phyloP scores from a whole-genome alignment of 1,284 basidiomycete species.

The Sporisorium scitamineum region DNA sequence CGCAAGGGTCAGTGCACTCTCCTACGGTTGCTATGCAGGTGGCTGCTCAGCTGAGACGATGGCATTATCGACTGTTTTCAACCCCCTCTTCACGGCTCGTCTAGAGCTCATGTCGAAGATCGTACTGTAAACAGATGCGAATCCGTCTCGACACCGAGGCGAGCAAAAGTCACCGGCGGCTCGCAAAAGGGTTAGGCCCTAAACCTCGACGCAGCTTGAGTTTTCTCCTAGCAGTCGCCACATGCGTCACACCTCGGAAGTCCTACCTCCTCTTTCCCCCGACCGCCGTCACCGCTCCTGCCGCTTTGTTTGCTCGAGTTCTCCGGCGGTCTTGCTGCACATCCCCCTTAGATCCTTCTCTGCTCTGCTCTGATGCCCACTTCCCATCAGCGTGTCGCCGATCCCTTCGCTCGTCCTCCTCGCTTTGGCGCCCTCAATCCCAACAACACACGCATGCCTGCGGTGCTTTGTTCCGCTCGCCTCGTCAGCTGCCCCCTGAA shows the following conservation, averaged over 20 bases:
- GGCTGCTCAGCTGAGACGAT: too few species aligned
- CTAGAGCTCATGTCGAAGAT: too few species aligned
- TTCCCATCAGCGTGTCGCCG: neutral
- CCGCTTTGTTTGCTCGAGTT: neutral
- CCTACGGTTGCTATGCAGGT: too few species aligned
- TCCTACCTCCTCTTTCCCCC: neutral
- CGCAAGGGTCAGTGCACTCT: too few species aligned
- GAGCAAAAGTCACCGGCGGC: neutral
- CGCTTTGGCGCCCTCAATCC: neutral
- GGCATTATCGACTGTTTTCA: too few species aligned
- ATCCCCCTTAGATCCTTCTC: neutral
- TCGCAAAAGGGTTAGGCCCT: neutral
- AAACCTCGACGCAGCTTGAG: neutral
- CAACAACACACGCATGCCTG: neutral
- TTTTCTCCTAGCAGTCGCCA: neutral
- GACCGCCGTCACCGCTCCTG: neutral
- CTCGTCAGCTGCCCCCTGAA: neutral
- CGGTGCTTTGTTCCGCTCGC: neutral
- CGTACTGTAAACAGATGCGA: too few species aligned
- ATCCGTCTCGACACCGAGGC: too few species aligned
- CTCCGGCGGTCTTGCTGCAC: neutral
- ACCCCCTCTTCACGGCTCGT: too few species aligned
- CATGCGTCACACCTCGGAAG: constrained; percentile 3
- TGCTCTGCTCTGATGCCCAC: neutral
- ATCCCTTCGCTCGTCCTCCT: constrained; percentile 1